Evolutionary conservation across 331 rosid genomes (phyloP), one percentile per base, ranked within the genome.

Genomic region (Acacia pycnantha): DNA sequence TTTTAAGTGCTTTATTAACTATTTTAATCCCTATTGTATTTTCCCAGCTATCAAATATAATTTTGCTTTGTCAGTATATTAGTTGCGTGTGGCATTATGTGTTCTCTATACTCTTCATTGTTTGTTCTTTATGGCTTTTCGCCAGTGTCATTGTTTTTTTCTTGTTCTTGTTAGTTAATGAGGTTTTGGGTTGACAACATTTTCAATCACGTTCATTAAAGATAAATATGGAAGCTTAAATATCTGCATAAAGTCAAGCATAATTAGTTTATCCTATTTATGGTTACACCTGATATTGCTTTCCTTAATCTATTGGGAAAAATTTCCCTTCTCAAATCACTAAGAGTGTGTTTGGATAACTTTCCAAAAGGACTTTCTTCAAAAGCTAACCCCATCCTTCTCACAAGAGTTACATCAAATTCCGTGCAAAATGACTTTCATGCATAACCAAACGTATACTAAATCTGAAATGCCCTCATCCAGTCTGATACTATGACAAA

Each of bases 21-120:
- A 18, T 48, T 35, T 31, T 11, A 46, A 24, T 24, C 9, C 22
- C 54, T 21, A 41, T 51, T 24, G 56, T 73, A 69, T 27, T 47
- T 77, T 33, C 72, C 19, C 51, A 19, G 53, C 59, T 73, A 79
- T 56, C 64, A 56, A 59, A 78, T 66, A 66, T 73, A 11, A 22
- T 27, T 50, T 51, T 50, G 33, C 48, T 56, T 80, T 76, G 14
- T 76, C 62, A 47, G 67, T 43, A 19, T 66, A 65, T 79, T 24
- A 21, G 15, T 37, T 59, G 37, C n/a, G 40, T 5, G 40, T 5
- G 40, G 40, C 40, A 35, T 35, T 35, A 35, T 5, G 12, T 82
- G 53, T 43, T 79, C 46, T 26, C 72, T 71, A 62, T 31, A 70
- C 58, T 67, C 4, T 70, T 43, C 33, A 12, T 75, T 61, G 73